A percentile compares a stretch with the other conserved stretches of the same genome.
Conservation (phyloP, 129 eudicot species). For the Dittrichia graveolens region DNA sequence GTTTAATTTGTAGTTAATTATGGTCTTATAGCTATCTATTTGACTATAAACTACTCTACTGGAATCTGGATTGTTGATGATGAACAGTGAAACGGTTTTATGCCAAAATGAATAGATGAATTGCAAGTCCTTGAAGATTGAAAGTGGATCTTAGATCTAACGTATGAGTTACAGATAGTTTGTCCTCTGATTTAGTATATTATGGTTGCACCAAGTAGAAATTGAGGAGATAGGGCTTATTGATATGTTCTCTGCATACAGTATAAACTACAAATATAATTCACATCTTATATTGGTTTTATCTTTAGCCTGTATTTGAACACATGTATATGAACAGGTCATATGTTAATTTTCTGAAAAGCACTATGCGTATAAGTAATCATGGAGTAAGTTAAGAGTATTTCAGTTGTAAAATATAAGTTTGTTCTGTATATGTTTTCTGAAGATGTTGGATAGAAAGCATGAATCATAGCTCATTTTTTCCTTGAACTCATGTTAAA, state of each 20-base stretch:
- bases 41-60: constrained; percentile 4
- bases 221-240: constrained; percentile 18
- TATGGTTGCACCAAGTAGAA: constrained; percentile 3
- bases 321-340: background rate
- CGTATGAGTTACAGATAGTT: background rate
- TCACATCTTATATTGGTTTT: constrained; percentile 11
- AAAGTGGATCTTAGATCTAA: constrained; percentile 12
- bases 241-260: constrained; percentile 5
- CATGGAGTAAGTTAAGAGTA: no score
- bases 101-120: constrained; percentile 1
- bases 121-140: background rate
- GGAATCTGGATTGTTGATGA: background rate
- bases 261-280: background rate
- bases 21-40: background rate
- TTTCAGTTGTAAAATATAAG: no score
- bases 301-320: background rate
- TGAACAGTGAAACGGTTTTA: background rate
- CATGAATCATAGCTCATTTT: no score
- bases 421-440: no score
- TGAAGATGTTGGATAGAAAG: no score
- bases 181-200: constrained; percentile 14
- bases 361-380: background rate
- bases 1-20: background rate
- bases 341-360: no score
- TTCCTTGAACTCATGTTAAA: no score